Conservation (phyloP, 805 yeast species). For the Grigorovia jiainica region DNA sequence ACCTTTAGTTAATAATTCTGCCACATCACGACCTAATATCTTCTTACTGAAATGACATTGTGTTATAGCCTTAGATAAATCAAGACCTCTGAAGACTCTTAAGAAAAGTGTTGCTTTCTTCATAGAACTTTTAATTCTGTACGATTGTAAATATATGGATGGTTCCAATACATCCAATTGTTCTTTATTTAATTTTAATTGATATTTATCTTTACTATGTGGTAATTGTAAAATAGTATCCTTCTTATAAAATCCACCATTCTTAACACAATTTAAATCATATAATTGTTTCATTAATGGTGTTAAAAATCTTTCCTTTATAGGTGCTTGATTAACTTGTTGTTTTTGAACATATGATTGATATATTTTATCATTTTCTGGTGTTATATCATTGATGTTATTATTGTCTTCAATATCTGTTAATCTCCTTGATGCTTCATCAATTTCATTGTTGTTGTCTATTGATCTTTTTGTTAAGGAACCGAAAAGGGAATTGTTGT, state of each 20-base stretch:
- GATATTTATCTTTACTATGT: constrained; percentile 38
- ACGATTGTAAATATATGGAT: constrained; percentile 69
- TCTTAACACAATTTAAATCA: constrained; percentile 44
- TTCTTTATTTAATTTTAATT: constrained; percentile 45
- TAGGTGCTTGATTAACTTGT: constrained; percentile 35
- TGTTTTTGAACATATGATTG: constrained; percentile 44
- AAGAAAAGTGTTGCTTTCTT: constrained; percentile 78
- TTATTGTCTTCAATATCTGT: constrained; percentile 3
- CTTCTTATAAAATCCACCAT: constrained; percentile 65
- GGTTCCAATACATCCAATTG: constrained; percentile 83
- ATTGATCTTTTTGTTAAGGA: constrained; percentile 21
- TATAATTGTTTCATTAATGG: constrained; percentile 67
- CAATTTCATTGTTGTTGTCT: constrained; percentile 6
- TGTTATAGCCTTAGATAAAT: constrained; percentile 71
- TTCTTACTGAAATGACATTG: constrained; percentile 85
- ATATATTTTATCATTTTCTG: constrained; percentile 29
- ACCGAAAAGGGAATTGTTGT: too few species aligned
- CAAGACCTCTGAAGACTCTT: constrained; percentile 64
- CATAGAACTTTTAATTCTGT: constrained; percentile 76
- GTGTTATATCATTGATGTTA: constrained; percentile 18
- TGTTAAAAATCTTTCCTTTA: constrained; percentile 47
- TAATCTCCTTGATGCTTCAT: constrained; percentile 7
- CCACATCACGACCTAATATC: constrained; percentile 70
- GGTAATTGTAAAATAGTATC: constrained; percentile 37
- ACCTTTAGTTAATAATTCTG: constrained; percentile 64